phyloP scores from a whole-genome alignment of 441 rosid genomes.

The Gossypium schwendimanii region DNA sequence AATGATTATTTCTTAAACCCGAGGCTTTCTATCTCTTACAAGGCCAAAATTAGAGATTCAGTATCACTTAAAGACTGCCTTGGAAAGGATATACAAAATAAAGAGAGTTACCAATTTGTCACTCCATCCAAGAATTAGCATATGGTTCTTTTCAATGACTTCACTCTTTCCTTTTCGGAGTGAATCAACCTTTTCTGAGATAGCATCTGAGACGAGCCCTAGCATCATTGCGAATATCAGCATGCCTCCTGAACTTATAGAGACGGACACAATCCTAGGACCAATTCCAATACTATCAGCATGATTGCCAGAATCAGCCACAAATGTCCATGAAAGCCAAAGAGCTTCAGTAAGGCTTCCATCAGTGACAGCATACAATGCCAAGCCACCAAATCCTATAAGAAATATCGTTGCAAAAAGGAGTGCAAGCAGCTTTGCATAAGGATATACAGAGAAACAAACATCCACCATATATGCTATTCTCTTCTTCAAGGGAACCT shows the following conservation, averaged over 20 bases:
- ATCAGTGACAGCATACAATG: constrained; percentile 74
- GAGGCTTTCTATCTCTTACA: not conserved
- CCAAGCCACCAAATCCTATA: constrained; percentile 77
- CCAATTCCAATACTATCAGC: constrained; percentile 77
- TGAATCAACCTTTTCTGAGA: constrained; percentile 93
- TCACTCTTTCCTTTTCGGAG: constrained; percentile 84
- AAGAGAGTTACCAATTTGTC: constrained; percentile 68
- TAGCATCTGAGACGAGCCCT: constrained; percentile 88
- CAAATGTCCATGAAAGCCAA: constrained; percentile 90
- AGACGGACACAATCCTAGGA: constrained; percentile 77
- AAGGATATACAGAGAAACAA: constrained; percentile 81
- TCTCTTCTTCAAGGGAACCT: constrained; percentile 83
- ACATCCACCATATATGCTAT: constrained; percentile 82
- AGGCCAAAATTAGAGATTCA: not conserved
- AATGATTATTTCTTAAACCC: constrained; percentile 5
- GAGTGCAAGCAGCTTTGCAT: constrained; percentile 84
- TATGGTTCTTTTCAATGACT: constrained; percentile 83
- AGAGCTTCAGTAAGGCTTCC: constrained; percentile 77
- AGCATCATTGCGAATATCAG: constrained; percentile 94
- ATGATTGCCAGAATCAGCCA: constrained; percentile 89
- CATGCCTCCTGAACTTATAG: constrained; percentile 91
- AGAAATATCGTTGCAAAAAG: constrained; percentile 80
- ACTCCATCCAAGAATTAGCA: constrained; percentile 90
- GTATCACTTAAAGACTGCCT: not conserved
- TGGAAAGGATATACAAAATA: not conserved